Evolutionary conservation across 2,329 filamentous ascomycete genomes (phyloP).

Genomic region (Diaporthe australafricana): DNA sequence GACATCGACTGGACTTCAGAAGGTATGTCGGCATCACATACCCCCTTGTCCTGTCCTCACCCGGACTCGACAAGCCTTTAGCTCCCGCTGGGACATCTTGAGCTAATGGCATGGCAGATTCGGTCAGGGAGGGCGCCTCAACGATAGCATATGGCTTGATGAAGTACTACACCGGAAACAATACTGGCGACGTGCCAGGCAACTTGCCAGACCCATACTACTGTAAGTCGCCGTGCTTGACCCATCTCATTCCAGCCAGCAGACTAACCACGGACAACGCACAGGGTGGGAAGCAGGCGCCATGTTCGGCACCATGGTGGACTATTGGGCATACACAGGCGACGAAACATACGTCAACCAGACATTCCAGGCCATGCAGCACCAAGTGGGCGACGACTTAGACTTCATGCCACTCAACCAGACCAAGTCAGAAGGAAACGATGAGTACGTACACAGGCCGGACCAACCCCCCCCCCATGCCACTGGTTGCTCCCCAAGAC

Average conservation of each 20-base stretch:
- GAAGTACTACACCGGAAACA: slow-evolving; percentile 40
- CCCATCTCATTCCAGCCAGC: slow-evolving; percentile 48
- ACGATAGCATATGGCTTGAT: slow-evolving; percentile 39
- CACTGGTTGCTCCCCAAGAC: not conserved
- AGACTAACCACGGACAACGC: slow-evolving; percentile 55
- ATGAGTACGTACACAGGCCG: slow-evolving; percentile 63
- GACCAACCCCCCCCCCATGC: not conserved
- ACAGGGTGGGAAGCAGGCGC: slow-evolving; percentile 77
- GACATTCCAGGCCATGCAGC: slow-evolving; percentile 62
- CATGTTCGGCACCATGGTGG: slow-evolving; percentile 72
- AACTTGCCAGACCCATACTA: slow-evolving; percentile 51
- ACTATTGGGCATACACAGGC: slow-evolving; percentile 73
- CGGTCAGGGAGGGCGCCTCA: slow-evolving; percentile 36
- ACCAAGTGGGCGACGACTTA: slow-evolving; percentile 62
- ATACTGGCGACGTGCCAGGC: slow-evolving; percentile 38
- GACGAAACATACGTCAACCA: slow-evolving; percentile 68
- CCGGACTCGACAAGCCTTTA: slow-evolving; percentile 1
- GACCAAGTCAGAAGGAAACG: slow-evolving; percentile 68
- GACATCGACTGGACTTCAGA: slow-evolving; percentile 38
- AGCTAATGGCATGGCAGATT: slow-evolving; percentile 32
- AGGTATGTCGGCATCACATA: slow-evolving; percentile 19
- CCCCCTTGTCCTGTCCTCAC: slow-evolving; percentile 1
- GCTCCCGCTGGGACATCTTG: not conserved
- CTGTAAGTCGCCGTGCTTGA: slow-evolving; percentile 51
- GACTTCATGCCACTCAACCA: slow-evolving; percentile 69